Evolutionary conservation across 1,284 basidiomycete genomes (phyloP).

Genomic region (Garcileccinum viscosum): DNA sequence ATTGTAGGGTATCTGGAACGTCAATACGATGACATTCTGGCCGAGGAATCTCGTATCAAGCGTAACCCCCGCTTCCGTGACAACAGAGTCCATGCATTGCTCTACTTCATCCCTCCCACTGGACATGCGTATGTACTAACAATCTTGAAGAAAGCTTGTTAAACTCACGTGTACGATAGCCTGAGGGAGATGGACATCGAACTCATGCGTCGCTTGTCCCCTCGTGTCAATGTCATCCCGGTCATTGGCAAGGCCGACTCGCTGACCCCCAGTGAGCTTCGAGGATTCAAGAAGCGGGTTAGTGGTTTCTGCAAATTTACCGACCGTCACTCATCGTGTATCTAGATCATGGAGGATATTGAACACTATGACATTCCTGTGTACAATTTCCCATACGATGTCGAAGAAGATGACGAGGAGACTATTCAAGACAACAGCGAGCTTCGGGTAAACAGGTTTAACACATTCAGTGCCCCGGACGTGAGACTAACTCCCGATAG

Average conservation of each 20-base stretch:
- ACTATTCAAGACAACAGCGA: constrained; percentile 98
- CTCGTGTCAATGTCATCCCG: constrained; percentile 98
- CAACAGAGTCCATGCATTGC: constrained; percentile 93
- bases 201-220: constrained; percentile 94
- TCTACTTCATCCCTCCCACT: constrained; percentile 98
- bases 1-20: constrained; percentile 97
- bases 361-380: constrained; percentile 98
- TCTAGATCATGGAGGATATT: constrained; percentile 98
- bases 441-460: constrained; percentile 66
- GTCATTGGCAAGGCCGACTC: constrained; percentile 98
- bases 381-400: constrained; percentile 99
- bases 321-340: constrained; percentile 11
- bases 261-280: constrained; percentile 88
- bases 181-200: constrained; percentile 99
- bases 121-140: constrained; percentile 68
- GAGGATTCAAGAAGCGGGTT: constrained; percentile 96
- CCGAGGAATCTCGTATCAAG: constrained; percentile 99
- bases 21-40: constrained; percentile 99
- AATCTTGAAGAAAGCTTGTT: neutral
- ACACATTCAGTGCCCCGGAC: neutral
- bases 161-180: constrained; percentile 46
- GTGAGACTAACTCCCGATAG: constrained; percentile 43
- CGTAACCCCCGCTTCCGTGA: constrained; percentile 99
- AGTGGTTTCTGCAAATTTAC: constrained; percentile 36
- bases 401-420: constrained; percentile 99